A percentile compares a stretch with the other conserved stretches of the same genome.
Conservation (phyloP, 768 basidiomycete genomes). For the Suillus cothurnatus region DNA sequence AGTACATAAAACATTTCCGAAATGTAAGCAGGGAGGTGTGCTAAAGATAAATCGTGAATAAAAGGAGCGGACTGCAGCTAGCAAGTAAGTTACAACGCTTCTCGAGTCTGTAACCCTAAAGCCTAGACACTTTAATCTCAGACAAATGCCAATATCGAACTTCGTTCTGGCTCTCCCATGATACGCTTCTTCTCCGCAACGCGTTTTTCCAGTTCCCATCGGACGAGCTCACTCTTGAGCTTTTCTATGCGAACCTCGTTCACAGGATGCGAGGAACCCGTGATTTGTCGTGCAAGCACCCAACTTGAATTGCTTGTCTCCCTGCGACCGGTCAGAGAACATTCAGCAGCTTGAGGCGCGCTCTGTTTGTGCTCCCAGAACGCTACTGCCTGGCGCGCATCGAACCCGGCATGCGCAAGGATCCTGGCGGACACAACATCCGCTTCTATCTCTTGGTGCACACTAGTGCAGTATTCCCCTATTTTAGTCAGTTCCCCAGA, state of each 20-base stretch:
- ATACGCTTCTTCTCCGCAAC: constrained; percentile 25
- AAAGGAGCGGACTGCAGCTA: neutral
- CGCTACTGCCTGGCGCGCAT: constrained; percentile 75
- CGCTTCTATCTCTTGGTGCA: constrained; percentile 89
- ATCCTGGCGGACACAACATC: constrained; percentile 87
- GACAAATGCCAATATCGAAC: constrained; percentile 8
- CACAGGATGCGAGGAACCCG: constrained; percentile 48
- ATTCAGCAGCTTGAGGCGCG: constrained; percentile 18
- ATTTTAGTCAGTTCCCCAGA: constrained; percentile 73
- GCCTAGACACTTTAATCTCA: neutral
- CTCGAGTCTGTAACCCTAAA: neutral
- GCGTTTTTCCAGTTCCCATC: constrained; percentile 45
- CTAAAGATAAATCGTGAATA: neutral
- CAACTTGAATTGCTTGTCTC: constrained; percentile 15
- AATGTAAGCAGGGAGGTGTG: neutral
- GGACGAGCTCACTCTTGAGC: constrained; percentile 44
- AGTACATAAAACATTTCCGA: neutral
- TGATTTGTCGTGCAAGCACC: constrained; percentile 31
- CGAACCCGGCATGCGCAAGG: constrained; percentile 91
- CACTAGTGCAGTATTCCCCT: constrained; percentile 75
- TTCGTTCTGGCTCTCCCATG: constrained; percentile 24
- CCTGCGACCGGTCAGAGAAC: constrained; percentile 19
- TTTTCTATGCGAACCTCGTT: constrained; percentile 42
- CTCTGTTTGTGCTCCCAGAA: constrained; percentile 78
- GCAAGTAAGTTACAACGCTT: neutral